phyloP scores from a whole-genome alignment of 2,329 filamentous ascomycete species.

The Fusarium zealandicum region DNA sequence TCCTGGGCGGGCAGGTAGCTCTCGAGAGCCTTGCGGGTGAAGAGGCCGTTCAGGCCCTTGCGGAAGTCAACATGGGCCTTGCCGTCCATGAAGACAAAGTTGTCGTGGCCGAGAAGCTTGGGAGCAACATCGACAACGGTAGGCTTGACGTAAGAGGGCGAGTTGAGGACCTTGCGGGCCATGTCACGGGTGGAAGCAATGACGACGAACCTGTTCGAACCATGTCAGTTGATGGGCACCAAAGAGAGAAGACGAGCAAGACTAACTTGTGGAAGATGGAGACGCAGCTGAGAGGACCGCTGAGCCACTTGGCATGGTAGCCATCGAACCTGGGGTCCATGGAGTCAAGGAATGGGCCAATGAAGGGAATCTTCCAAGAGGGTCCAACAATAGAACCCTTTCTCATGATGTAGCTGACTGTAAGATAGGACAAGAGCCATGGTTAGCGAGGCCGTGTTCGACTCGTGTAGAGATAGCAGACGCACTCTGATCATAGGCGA shows the following conservation, averaged over 20 bases:
- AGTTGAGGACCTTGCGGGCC: slow-evolving; percentile 96
- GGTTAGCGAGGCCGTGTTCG: slow-evolving; percentile 29
- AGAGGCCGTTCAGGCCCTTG: slow-evolving; percentile 93
- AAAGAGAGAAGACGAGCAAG: background rate
- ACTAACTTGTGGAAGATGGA: slow-evolving; percentile 98
- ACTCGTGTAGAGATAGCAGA: slow-evolving; percentile 29
- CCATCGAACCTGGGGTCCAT: slow-evolving; percentile 90
- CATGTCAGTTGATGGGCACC: slow-evolving; percentile 12
- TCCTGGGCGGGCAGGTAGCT: slow-evolving; percentile 91
- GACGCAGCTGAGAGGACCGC: slow-evolving; percentile 91
- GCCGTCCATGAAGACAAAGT: slow-evolving; percentile 98
- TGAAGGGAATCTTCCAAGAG: slow-evolving; percentile 79
- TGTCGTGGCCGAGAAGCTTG: slow-evolving; percentile 89
- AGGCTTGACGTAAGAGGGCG: slow-evolving; percentile 88
- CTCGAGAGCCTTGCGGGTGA: slow-evolving; percentile 88
- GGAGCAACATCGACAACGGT: slow-evolving; percentile 94
- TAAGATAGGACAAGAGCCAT: slow-evolving; percentile 16
- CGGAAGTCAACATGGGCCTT: slow-evolving; percentile 96
- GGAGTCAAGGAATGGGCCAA: slow-evolving; percentile 94
- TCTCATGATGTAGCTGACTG: slow-evolving; percentile 77
- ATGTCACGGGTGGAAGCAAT: slow-evolving; percentile 95
- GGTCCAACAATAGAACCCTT: slow-evolving; percentile 82
- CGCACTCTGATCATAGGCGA: slow-evolving; percentile 92
- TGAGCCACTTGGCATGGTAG: slow-evolving; percentile 92
- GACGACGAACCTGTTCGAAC: slow-evolving; percentile 79